phyloP scores from a whole-genome alignment of 352 stramenopile genomes.

The Phytophthora foliorum region DNA sequence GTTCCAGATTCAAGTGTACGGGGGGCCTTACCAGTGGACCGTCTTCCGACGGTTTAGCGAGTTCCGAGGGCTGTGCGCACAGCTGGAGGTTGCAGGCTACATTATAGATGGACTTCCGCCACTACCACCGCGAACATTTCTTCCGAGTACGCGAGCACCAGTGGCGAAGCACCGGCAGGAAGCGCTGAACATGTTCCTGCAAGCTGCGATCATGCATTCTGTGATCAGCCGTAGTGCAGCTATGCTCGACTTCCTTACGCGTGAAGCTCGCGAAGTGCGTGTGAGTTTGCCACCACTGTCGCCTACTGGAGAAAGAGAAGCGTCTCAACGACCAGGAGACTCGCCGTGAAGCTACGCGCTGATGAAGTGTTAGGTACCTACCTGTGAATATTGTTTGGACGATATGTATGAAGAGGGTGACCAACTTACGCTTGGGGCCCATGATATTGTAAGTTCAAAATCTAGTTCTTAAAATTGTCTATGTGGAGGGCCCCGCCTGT shows the following conservation, averaged over 20 bases:
- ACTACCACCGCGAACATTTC: constrained; percentile 75
- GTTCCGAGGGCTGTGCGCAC: constrained; percentile 69
- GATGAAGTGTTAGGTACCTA: no score
- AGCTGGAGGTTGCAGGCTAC: constrained; percentile 58
- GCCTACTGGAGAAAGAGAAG: constrained; percentile 57
- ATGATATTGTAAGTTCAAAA: neutral
- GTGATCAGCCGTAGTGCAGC: constrained; percentile 70
- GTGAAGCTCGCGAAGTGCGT: constrained; percentile 76
- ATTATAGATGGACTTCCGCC: constrained; percentile 66
- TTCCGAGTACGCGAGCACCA: constrained; percentile 72
- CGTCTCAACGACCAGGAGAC: constrained; percentile 50
- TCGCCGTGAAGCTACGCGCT: constrained; percentile 39
- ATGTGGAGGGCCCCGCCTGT: constrained; percentile 21
- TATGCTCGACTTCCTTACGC: constrained; percentile 85
- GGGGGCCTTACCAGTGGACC: constrained; percentile 87
- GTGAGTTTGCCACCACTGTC: constrained; percentile 85
- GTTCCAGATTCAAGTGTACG: constrained; percentile 87
- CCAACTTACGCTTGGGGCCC: neutral
- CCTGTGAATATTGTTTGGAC: no score
- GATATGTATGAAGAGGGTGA: neutral
- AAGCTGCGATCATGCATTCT: constrained; percentile 88
- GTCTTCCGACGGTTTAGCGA: constrained; percentile 90
- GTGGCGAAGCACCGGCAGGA: constrained; percentile 84
- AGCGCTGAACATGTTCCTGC: constrained; percentile 79
- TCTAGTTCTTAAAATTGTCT: constrained; percentile 8